These are phyloP conservation scores for Chrysosphaeria jannelii DNA, from an alignment of 2,329 filamentous ascomycete species.

Conservation along the genomic window DNA sequence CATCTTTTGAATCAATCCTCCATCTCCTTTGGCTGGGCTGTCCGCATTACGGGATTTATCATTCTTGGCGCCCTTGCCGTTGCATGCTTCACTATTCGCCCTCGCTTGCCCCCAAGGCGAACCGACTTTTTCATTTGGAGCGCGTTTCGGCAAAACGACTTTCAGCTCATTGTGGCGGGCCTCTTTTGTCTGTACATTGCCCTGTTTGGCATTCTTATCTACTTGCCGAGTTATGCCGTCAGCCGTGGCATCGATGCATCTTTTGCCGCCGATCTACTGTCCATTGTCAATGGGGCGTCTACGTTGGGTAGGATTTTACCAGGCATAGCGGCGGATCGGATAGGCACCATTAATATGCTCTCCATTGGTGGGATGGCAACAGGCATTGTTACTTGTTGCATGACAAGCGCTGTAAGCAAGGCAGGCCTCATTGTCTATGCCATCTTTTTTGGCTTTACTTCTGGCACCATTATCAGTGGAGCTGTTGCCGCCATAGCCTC, in stretches of 20 bases:
- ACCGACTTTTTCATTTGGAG: constrained; percentile 7
- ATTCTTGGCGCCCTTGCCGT: constrained; percentile 10
- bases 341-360: constrained; percentile 17
- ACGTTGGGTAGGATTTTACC: constrained; percentile 20
- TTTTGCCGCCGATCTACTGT: constrained; percentile 28
- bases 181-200: constrained; percentile 8
- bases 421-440: constrained; percentile 5
- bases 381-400: constrained; percentile 7
- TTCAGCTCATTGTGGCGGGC: constrained; percentile 10
- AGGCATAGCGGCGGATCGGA: constrained; percentile 18
- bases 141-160: constrained; percentile 24
- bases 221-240: constrained; percentile 22
- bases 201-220: constrained; percentile 22
- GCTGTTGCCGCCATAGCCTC: constrained; percentile 10
- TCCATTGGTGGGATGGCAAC: constrained; percentile 2
- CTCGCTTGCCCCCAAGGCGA: constrained; percentile 13
- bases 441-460: constrained; percentile 5
- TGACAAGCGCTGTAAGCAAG: constrained; percentile 5
- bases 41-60: constrained; percentile 15
- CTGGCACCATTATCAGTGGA: constrained; percentile 10
- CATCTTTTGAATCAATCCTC: constrained; percentile 16
- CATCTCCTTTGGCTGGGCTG: constrained; percentile 7
- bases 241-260: constrained; percentile 12
- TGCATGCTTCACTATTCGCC: constrained; percentile 12
- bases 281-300: constrained; percentile 29